Percentiles rank a stretch among this genome's conserved stretches.
These are phyloP conservation scores for Hygrophoropsis aurantiaca DNA, from an alignment of 768 basidiomycete species.

Conservation along the genomic window DNA sequence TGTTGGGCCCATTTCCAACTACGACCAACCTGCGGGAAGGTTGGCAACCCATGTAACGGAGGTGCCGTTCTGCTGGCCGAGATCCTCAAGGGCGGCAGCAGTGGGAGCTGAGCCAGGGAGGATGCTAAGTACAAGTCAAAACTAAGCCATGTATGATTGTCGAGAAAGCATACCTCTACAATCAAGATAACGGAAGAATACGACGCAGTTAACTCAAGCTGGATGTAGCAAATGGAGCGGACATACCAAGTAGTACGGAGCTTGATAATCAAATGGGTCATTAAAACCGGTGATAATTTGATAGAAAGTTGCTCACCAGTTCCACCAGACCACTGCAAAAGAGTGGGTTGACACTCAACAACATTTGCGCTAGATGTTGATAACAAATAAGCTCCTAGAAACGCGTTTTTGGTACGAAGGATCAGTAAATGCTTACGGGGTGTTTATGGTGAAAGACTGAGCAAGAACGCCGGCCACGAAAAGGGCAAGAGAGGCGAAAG, in stretches of 20 bases:
- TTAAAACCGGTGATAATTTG: neutral
- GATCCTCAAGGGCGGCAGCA: slow-evolving; percentile 44
- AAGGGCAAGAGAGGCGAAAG: slow-evolving; percentile 38
- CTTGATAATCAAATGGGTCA: slow-evolving; percentile 30
- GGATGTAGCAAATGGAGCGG: neutral
- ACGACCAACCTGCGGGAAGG: slow-evolving; percentile 39
- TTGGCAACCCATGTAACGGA: slow-evolving; percentile 58
- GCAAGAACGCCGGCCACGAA: slow-evolving; percentile 43
- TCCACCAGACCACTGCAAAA: slow-evolving; percentile 59
- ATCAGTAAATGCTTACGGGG: slow-evolving; percentile 55
- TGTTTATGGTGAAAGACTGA: slow-evolving; percentile 57
- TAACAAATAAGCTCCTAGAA: slow-evolving; percentile 3
- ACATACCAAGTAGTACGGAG: slow-evolving; percentile 66
- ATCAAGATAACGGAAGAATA: neutral
- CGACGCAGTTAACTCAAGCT: neutral
- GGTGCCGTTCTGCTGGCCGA: slow-evolving; percentile 40
- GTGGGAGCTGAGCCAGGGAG: slow-evolving; percentile 48
- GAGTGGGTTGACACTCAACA: slow-evolving; percentile 58
- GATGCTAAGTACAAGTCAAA: slow-evolving; percentile 40
- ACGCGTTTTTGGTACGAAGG: neutral
- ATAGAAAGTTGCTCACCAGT: slow-evolving; percentile 37
- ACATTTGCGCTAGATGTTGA: slow-evolving; percentile 39
- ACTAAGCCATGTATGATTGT: neutral
- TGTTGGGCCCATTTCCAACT: neutral
- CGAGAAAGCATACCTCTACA: slow-evolving; percentile 38